phyloP scores from a whole-genome alignment of 192 early-diverging fungal genomes.

The Coemansia javaensis region DNA sequence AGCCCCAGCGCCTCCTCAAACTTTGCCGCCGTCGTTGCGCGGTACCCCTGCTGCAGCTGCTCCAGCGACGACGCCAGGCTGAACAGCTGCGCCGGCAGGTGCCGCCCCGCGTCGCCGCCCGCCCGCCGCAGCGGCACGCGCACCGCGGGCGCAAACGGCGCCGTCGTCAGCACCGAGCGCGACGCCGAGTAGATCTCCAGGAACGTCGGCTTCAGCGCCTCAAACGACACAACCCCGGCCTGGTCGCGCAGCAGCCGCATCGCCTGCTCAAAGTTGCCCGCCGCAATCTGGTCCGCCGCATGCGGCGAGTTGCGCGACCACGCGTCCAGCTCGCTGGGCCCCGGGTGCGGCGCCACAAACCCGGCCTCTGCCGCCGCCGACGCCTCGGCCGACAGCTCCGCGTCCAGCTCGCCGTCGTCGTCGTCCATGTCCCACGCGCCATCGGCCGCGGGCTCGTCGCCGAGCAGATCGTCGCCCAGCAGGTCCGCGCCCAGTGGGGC shows the following conservation, averaged over 20 bases:
- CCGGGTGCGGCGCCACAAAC: conserved; percentile 72
- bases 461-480: conserved; percentile 43
- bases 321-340: conserved; percentile 61
- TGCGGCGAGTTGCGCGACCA: conserved; percentile 85
- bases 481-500: conserved; percentile 50
- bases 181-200: conserved; percentile 77
- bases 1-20: conserved; percentile 71
- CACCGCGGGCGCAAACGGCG: conserved; percentile 59
- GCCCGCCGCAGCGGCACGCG: conserved; percentile 67
- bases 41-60: conserved; percentile 83
- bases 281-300: conserved; percentile 90
- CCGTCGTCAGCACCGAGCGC: conserved; percentile 58
- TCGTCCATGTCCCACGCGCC: conserved; percentile 93
- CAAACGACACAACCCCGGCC: conserved; percentile 90
- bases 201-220: conserved; percentile 83
- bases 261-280: conserved; percentile 90
- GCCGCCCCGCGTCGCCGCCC: conserved; percentile 50
- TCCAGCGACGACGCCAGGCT: conserved; percentile 41
- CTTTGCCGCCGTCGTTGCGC: conserved; percentile 72
- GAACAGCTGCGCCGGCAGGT: conserved; percentile 36
- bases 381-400: conserved; percentile 55
- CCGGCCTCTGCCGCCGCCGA: conserved; percentile 47
- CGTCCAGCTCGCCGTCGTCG: conserved; percentile 67
- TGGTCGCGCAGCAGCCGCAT: conserved; percentile 93
- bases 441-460: conserved; percentile 51